Percentiles rank a stretch among this genome's conserved stretches.
These are phyloP conservation scores for Cnidoscolus chayamansa DNA, from an alignment of 441 rosid genomes.

Conservation along the genomic window DNA sequence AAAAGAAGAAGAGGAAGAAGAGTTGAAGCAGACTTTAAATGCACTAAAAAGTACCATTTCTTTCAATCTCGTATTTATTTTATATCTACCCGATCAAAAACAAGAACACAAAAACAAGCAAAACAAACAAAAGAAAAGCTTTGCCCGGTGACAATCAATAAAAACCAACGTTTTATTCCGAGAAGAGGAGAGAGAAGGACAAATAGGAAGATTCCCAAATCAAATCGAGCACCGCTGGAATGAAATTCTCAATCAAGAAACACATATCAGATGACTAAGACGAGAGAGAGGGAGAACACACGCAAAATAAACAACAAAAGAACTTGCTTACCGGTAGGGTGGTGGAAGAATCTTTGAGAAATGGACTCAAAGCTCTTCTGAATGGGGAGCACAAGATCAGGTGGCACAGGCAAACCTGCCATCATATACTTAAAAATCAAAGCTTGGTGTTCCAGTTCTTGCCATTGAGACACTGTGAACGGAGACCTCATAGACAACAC, in stretches of 20 bases:
- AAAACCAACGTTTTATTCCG: not conserved
- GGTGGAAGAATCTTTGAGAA: slow-evolving; percentile 57
- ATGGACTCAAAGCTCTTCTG: slow-evolving; percentile 60
- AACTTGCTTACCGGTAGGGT: slow-evolving; percentile 45
- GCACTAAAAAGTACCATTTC: not conserved
- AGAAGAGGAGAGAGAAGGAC: no score
- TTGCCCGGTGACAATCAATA: not conserved
- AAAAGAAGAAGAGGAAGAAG: not conserved
- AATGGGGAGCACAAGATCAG: slow-evolving; percentile 73
- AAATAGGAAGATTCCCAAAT: slow-evolving; percentile 11
- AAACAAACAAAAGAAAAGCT: slow-evolving; percentile 1
- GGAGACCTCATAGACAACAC: slow-evolving; percentile 41
- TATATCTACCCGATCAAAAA: slow-evolving; percentile 10
- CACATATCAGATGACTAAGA: slow-evolving; percentile 1
- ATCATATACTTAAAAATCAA: slow-evolving; percentile 78
- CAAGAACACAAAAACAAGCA: slow-evolving; percentile 7
- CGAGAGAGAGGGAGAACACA: not conserved
- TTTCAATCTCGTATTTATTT: not conserved
- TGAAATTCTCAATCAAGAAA: not conserved
- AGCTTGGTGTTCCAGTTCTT: slow-evolving; percentile 88
- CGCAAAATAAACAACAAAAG: not conserved
- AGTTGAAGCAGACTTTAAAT: not conserved
- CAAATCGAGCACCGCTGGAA: slow-evolving; percentile 16
- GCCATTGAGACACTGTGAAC: slow-evolving; percentile 73
- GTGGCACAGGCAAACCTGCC: slow-evolving; percentile 82